phyloP scores from a whole-genome alignment of 148 eudicot genomes.

The Arbutus unedo region DNA sequence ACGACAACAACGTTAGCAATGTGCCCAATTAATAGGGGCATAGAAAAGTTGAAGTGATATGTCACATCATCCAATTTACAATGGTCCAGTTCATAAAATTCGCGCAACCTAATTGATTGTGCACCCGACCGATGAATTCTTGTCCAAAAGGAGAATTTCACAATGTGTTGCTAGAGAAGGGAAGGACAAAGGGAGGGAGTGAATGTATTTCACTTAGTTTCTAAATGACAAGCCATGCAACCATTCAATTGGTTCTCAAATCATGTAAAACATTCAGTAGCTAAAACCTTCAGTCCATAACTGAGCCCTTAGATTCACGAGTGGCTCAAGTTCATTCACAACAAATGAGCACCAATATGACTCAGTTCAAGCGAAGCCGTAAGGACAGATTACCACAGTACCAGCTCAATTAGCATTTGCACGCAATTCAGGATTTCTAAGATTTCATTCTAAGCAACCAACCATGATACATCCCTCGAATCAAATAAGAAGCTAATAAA shows the following conservation, averaged over 20 bases:
- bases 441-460: not conserved
- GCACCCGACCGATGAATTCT: not conserved
- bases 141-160: not conserved
- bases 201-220: not conserved
- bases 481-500: not conserved
- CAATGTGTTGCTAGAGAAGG: not conserved
- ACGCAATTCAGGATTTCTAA: not conserved
- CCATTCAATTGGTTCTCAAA: not conserved
- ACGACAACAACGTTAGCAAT: not conserved
- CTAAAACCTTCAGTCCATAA: not conserved
- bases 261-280: not conserved
- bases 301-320: not conserved
- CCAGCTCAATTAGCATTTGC: not conserved
- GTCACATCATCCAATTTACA: not conserved
- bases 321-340: not conserved
- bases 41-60: not conserved
- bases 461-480: not conserved
- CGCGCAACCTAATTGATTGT: not conserved
- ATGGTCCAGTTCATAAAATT: not conserved
- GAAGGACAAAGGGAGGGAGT: not conserved
- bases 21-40: not conserved
- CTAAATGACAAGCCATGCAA: not conserved
- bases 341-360: not conserved
- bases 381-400: not conserved
- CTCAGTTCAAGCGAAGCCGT: not conserved